Evolutionary conservation across 176 grass and related monocot species (phyloP).

Genomic region (Oryza punctata): DNA sequence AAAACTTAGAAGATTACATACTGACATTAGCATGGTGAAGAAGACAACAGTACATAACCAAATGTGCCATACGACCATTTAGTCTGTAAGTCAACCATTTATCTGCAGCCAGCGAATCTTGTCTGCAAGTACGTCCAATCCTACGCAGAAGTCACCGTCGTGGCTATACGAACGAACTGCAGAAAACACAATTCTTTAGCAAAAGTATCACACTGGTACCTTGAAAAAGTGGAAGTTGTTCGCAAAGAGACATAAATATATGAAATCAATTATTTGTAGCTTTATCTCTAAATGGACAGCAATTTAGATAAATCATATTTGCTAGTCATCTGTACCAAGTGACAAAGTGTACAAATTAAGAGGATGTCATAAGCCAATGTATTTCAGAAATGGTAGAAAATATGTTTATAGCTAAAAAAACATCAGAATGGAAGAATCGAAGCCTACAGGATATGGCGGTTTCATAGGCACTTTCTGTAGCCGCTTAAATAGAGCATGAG

Average conservation of each 20-base stretch:
- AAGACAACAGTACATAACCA: neutral
- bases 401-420: neutral
- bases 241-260: neutral
- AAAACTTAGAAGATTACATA: neutral
- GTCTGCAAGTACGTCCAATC: neutral
- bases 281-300: neutral
- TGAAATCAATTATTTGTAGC: neutral
- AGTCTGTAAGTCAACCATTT: neutral
- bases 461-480: neutral
- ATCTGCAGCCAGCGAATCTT: neutral
- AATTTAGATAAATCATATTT: neutral
- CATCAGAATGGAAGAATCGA: neutral
- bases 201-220: neutral
- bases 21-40: neutral
- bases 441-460: neutral
- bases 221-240: neutral
- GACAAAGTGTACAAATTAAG: neutral
- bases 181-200: conserved; percentile 7
- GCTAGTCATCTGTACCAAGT: neutral
- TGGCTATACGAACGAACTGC: neutral
- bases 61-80: neutral
- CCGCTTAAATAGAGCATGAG: neutral
- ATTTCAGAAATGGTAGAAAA: neutral
- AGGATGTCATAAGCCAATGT: neutral
- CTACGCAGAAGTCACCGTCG: neutral